A percentile compares a stretch with the other conserved stretches of the same genome.
These are phyloP conservation scores for Lichtheimia corymbifera DNA, from an alignment of 371 early-diverging fungal genomes.

Conservation along the genomic window DNA sequence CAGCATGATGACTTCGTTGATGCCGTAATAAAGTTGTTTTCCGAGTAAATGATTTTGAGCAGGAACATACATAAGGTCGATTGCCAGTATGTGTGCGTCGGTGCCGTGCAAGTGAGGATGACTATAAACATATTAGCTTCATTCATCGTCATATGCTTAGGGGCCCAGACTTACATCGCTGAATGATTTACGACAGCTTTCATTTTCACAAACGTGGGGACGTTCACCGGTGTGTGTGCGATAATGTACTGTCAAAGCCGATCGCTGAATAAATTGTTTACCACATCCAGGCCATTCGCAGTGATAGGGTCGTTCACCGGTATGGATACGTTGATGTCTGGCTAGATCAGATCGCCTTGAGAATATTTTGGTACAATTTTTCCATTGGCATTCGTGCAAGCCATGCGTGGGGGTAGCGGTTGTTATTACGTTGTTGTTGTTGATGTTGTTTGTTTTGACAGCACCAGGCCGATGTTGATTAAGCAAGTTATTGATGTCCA, in stretches of 20 bases:
- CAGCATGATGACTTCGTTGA: constrained; percentile 12
- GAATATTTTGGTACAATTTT: constrained; percentile 15
- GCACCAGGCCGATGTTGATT: constrained; percentile 6
- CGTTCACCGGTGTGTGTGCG: constrained; percentile 82
- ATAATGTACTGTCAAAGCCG: constrained; percentile 78
- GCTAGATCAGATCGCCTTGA: constrained; percentile 23
- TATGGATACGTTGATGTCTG: constrained; percentile 20
- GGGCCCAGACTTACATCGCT: constrained; percentile 17
- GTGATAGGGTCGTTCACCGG: constrained; percentile 18
- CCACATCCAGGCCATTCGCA: constrained; percentile 33
- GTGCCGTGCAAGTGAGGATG: constrained; percentile 26
- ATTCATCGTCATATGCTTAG: background rate
- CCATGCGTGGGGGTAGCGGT: background rate
- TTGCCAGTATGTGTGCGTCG: constrained; percentile 31
- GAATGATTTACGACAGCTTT: constrained; percentile 62
- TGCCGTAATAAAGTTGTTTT: constrained; percentile 17
- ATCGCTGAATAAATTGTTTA: constrained; percentile 73
- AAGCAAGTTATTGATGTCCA: constrained; percentile 19
- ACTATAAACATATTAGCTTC: constrained; percentile 5
- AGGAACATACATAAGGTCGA: constrained; percentile 23
- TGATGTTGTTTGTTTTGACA: background rate
- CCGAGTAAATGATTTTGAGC: constrained; percentile 20
- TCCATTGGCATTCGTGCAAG: constrained; percentile 12
- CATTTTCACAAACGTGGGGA: constrained; percentile 73
- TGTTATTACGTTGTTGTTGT: background rate